Percentiles rank a stretch among this genome's conserved stretches.
Conservation (phyloP, 352 stramenopile genomes). For the Pythium scleroteichum region DNA sequence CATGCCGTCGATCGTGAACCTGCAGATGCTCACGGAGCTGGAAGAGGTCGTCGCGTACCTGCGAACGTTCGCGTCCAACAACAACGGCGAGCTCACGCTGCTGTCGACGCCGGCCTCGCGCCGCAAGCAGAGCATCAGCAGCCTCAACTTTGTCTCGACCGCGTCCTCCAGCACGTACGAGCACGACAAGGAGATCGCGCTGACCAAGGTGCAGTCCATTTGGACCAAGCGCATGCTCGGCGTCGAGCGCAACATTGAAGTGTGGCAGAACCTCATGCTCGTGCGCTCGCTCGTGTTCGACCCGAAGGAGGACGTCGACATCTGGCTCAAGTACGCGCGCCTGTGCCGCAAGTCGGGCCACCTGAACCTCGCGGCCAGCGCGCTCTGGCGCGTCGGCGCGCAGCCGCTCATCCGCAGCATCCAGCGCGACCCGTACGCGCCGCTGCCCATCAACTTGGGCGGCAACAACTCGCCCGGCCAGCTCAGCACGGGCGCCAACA, state of each 20-base stretch:
- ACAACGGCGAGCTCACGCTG: slow-evolving; percentile 78
- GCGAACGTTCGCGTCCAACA: slow-evolving; percentile 75
- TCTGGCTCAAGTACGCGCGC: slow-evolving; percentile 94
- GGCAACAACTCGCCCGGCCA: slow-evolving; percentile 34
- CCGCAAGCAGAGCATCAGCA: slow-evolving; percentile 79
- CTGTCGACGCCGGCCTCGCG: slow-evolving; percentile 47
- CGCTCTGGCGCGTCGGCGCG: slow-evolving; percentile 78
- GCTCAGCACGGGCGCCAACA: slow-evolving; percentile 8
- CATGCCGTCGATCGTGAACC: slow-evolving; percentile 94
- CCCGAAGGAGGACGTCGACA: slow-evolving; percentile 88
- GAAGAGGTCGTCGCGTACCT: slow-evolving; percentile 89
- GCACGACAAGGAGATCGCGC: slow-evolving; percentile 66
- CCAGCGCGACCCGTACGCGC: slow-evolving; percentile 60
- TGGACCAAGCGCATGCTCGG: slow-evolving; percentile 92
- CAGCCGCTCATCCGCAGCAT: slow-evolving; percentile 81
- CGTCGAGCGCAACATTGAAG: slow-evolving; percentile 92
- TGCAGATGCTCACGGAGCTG: slow-evolving; percentile 97
- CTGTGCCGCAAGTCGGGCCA: slow-evolving; percentile 92
- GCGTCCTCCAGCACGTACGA: slow-evolving; percentile 73
- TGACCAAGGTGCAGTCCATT: slow-evolving; percentile 78
- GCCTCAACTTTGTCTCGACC: slow-evolving; percentile 76
- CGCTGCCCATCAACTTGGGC: slow-evolving; percentile 72
- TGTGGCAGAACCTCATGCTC: slow-evolving; percentile 96
- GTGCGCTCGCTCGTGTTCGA: slow-evolving; percentile 93
- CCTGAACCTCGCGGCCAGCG: slow-evolving; percentile 79